Evolutionary conservation across 331 rosid species (phyloP).

Genomic region (Telfairia occidentalis): DNA sequence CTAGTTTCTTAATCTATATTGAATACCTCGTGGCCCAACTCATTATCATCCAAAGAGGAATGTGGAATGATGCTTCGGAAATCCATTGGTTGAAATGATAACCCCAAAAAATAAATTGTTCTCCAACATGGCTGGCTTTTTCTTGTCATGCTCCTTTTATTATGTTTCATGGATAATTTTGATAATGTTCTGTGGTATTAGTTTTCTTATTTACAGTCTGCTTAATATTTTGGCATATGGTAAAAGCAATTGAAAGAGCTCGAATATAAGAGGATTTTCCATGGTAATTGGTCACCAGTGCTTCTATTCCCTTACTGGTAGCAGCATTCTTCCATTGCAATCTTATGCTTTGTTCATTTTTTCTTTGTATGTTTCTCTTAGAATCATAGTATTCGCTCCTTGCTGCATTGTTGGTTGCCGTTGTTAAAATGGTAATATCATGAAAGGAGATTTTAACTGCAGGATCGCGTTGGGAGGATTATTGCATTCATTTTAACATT

Average conservation of each 20-base stretch:
- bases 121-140: no score
- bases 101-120: no score
- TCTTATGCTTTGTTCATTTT: neutral
- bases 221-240: neutral
- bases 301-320: neutral
- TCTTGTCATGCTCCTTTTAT: no score
- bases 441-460: slow-evolving; percentile 19
- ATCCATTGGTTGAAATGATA: no score
- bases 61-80: no score
- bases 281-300: neutral
- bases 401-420: neutral
- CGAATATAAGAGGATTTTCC: neutral
- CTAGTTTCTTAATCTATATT: no score
- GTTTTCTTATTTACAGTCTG: neutral
- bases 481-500: slow-evolving; percentile 36
- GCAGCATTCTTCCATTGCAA: neutral
- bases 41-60: no score
- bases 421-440: neutral
- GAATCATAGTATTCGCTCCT: neutral
- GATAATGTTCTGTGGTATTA: neutral
- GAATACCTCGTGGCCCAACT: no score
- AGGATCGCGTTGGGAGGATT: slow-evolving; percentile 45
- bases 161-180: neutral
- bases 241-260: neutral
- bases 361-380: neutral